Conservation (phyloP, 2,329 filamentous ascomycete genomes). For the Sphaerulina musiva region DNA sequence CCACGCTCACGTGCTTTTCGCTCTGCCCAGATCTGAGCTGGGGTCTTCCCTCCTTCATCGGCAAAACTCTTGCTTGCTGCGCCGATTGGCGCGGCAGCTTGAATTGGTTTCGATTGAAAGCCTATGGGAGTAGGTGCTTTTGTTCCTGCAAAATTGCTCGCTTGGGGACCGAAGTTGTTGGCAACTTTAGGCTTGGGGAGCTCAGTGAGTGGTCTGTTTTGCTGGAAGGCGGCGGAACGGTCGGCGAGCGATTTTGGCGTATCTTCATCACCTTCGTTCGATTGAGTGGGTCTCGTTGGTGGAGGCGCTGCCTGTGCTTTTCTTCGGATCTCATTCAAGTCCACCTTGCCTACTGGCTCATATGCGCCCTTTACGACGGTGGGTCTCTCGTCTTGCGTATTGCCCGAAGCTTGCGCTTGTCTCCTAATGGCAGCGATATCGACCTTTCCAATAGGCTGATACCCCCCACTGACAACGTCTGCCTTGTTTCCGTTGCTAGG, state of each 20-base stretch:
- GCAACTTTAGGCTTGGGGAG: conserved; percentile 92
- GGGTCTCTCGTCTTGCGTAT: conserved; percentile 65
- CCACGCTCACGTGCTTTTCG: conserved; percentile 80
- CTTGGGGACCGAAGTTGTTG: conserved; percentile 71
- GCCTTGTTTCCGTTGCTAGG: conserved; percentile 39
- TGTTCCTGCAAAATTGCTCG: conserved; percentile 71
- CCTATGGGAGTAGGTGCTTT: conserved; percentile 75
- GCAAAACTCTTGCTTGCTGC: conserved; percentile 88
- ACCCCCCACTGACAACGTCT: conserved; percentile 75
- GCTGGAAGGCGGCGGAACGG: conserved; percentile 64
- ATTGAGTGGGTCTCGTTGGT: conserved; percentile 38
- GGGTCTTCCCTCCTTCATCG: conserved; percentile 90
- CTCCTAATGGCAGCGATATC: conserved; percentile 85
- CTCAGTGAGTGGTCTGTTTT: conserved; percentile 72
- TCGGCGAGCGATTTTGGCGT: conserved; percentile 63
- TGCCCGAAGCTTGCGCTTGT: conserved; percentile 58
- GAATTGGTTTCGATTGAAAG: conserved; percentile 55
- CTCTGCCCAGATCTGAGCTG: conserved; percentile 94
- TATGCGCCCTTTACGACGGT: conserved; percentile 85
- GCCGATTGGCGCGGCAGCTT: conserved; percentile 57
- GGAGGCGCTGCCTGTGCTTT: conserved; percentile 58
- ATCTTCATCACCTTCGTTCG: conserved; percentile 45
- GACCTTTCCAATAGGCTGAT: conserved; percentile 94
- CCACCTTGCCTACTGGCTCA: conserved; percentile 91
- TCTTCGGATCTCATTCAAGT: conserved; percentile 88